A percentile compares a stretch with the other conserved stretches of the same genome.
phyloP scores from a whole-genome alignment of 2,329 filamentous ascomycete species.

The Monilinia fructicola region DNA sequence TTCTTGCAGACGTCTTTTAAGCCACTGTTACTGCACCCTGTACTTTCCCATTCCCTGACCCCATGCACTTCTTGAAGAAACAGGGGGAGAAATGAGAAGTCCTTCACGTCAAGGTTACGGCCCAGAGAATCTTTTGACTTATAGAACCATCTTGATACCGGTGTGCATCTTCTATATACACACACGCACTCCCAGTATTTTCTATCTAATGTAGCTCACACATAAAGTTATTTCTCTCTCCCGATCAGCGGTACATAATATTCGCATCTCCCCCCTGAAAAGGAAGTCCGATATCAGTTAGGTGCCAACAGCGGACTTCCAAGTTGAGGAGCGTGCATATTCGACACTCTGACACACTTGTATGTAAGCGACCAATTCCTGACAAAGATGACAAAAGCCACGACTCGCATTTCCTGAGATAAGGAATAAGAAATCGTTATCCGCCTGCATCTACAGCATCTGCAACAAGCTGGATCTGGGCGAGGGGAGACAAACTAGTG shows the following conservation, averaged over 20 bases:
- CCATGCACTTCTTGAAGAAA: neutral
- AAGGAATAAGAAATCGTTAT: conserved; percentile 8
- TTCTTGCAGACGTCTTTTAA: neutral
- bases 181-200: neutral
- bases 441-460: neutral
- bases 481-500: neutral
- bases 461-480: neutral
- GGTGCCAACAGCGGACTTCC: neutral
- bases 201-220: neutral
- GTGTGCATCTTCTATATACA: neutral
- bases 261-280: neutral
- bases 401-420: neutral
- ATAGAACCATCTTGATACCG: neutral
- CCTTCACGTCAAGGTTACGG: neutral
- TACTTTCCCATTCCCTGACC: neutral
- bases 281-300: neutral
- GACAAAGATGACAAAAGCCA: conserved; percentile 2
- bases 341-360: neutral
- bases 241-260: neutral
- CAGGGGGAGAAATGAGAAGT: neutral
- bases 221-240: neutral
- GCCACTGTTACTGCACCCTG: neutral
- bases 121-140: neutral
- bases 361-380: conserved; percentile 6
- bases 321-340: neutral